Base-by-base conservation (phyloP, 352 stramenopile species). In the Phytophthora sp. region DNA sequence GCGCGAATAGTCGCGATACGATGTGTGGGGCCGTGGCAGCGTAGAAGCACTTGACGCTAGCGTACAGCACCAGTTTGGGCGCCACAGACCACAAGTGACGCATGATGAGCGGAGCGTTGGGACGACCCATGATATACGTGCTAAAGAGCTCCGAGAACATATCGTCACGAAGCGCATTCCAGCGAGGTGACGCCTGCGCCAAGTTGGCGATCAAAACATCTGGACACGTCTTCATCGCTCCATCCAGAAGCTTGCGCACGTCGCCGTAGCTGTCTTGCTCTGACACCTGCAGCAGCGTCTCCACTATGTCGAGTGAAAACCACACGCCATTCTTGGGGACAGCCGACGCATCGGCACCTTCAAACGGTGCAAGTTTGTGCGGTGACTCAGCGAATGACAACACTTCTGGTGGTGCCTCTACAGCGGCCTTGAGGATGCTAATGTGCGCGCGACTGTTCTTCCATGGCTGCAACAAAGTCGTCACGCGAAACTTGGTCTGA, bases 31-130 rank as follows among this genome's bases (percentile, higher is more conserved):
- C 87, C 41, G 83, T 88, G 7, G 85, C 83, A 2, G 84, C 82
- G 69, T 93, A 93, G 46, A 93, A 96, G 57, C 86, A 94, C 69
- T 94, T 94, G 35, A 96, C 88, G 29, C 88, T 94, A 45, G 88
- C 86, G 52, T 92, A 92, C 45, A 96, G 66, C 60, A 96, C 86
- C n/a, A 96, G 72, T 59, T 96, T 96, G 4, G 86, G 88, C 24
- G 84, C 75, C 23, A 96, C 82, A 7, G 84, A 93, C 86, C 87
- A 96, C 47, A 96, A 63, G 60, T 96, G 83, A 13, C 88, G 88
- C 83, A 96, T 92, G 54, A 96, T 96, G 33, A 92, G 72, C 51
- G 88, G 86, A n/a, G 88, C 86, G 27, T 96, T 96, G 27, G 86
- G 84, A 7, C 88, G 82, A 7, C 84, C 84, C 79, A 93, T 88